Percentiles rank a stretch among this genome's conserved stretches.
phyloP scores from a whole-genome alignment of 2,329 filamentous ascomycete genomes.

The Byssochlamys sp. region DNA sequence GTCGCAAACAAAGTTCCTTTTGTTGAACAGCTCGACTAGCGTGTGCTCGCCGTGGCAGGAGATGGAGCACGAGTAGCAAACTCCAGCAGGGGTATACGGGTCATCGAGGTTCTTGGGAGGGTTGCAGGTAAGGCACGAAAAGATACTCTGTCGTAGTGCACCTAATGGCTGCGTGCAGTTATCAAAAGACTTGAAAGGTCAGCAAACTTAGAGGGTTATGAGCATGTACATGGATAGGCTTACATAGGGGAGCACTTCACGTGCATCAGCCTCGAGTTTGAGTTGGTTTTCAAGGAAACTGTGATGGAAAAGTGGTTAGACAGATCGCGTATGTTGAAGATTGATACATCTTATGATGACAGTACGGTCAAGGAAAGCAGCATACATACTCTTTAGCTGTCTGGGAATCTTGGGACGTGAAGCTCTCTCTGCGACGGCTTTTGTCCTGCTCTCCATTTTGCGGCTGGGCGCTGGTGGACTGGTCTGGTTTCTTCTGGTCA shows the following conservation, averaged over 20 bases:
- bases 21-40: slow-evolving; percentile 89
- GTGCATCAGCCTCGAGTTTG: slow-evolving; percentile 84
- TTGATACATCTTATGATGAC: not conserved
- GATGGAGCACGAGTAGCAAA: slow-evolving; percentile 95
- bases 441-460: slow-evolving; percentile 6
- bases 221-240: slow-evolving; percentile 17
- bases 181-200: slow-evolving; percentile 66
- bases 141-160: slow-evolving; percentile 75
- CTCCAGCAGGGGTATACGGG: slow-evolving; percentile 62
- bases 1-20: slow-evolving; percentile 91
- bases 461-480: slow-evolving; percentile 5
- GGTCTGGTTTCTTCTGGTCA: slow-evolving; percentile 4
- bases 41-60: slow-evolving; percentile 92
- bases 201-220: not conserved
- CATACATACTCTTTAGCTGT: slow-evolving; percentile 60
- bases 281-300: slow-evolving; percentile 86
- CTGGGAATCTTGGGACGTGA: slow-evolving; percentile 53
- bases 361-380: not conserved
- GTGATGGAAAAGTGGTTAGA: not conserved
- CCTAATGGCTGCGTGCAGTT: slow-evolving; percentile 86
- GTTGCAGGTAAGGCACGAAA: slow-evolving; percentile 88
- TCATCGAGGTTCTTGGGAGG: slow-evolving; percentile 57
- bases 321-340: not conserved
- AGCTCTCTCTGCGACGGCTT: slow-evolving; percentile 25
- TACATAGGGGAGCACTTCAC: slow-evolving; percentile 88